Base-by-base conservation (phyloP, 495 filamentous ascomycete genomes). In the Neurospora sp. region DNA sequence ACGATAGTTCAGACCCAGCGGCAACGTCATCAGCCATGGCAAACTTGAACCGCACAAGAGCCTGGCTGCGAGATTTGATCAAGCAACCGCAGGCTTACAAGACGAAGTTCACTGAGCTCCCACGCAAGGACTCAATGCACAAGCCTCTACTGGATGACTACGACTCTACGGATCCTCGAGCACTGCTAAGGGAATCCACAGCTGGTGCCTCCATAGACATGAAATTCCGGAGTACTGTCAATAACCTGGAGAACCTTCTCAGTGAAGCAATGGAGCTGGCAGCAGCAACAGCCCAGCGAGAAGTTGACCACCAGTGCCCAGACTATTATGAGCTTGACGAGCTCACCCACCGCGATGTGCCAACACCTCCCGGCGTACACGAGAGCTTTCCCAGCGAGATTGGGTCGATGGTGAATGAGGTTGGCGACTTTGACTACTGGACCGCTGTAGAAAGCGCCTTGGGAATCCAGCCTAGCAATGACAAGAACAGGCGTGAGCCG, bases 221-320 rank as follows among this genome's bases (percentile, higher is more conserved):
- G 20, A 73, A 78, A 8, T 76, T 79, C 69, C 76, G 79, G 69
- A 74, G 73, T 31, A 82, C 82, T 8, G 78, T 86, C 73, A 77
- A 75, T 18, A 80, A 84, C 70, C 79, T 87, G 39, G 86, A 88
- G 69, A 73, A 78, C 59, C 79, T 87, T 14, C 78, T 87, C 20
- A 79, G 77, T 42, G 82, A 87, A 74, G 86, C 85, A 20, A 72
- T 85, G 20, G 77, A 75, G 0, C 75, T 88, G 22, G 85, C 83
- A 20, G 78, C 81, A 35, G 75, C 85, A 70, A 81, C 76, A 68
- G 78, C 77, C 16, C 76, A 80, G 18, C 74, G 79, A 65, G 74
- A 75, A 71, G 53, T 65, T 9, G 73, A 75, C 8, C 71, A 75
- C 3, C 47, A 74, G 12, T 47, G 70, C 12, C 39, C 47, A n/a